Evolutionary conservation across 345 rosid genomes (phyloP).

Genomic region (Boechera stricta): DNA sequence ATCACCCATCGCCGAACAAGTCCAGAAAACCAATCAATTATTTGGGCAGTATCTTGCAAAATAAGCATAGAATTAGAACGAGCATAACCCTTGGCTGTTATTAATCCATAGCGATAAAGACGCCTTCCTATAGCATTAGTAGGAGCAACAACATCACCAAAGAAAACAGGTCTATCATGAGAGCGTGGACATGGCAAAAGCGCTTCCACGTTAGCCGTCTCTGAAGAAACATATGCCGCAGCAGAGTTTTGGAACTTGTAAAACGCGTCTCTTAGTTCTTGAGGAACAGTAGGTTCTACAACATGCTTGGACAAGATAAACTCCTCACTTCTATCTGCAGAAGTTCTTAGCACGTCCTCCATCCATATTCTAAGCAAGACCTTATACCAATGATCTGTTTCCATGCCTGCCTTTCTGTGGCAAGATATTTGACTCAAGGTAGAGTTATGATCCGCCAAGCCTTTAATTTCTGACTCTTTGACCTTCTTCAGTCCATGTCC

Average conservation of each 20-base stretch:
- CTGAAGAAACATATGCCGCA: conserved; percentile 74
- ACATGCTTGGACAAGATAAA: conserved; percentile 67
- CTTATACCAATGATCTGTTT: conserved; percentile 95
- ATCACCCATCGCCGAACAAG: conserved; percentile 70
- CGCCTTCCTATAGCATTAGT: conserved; percentile 70
- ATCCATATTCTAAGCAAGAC: conserved; percentile 71
- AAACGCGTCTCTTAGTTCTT: conserved; percentile 75
- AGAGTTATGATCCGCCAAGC: conserved; percentile 70
- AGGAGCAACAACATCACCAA: conserved; percentile 71
- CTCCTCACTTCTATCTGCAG: conserved; percentile 61
- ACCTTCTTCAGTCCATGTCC: conserved; percentile 91
- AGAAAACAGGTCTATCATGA: conserved; percentile 41
- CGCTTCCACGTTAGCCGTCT: conserved; percentile 63
- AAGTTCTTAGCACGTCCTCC: conserved; percentile 61
- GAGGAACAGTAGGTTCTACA: conserved; percentile 79
- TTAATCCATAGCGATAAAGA: conserved; percentile 72
- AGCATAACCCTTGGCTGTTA: conserved; percentile 66
- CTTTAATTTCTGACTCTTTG: conserved; percentile 89
- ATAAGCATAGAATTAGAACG: conserved; percentile 56
- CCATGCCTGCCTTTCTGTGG: conserved; percentile 85
- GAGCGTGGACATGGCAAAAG: conserved; percentile 60
- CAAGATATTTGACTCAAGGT: conserved; percentile 68
- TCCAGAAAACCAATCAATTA: conserved; percentile 84
- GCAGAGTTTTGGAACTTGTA: conserved; percentile 68
- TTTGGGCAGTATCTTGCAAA: conserved; percentile 70